Percentiles rank a stretch among this genome's conserved stretches.
Evolutionary conservation across 164 flowering plant genomes (phyloP).

Genomic region (Tetracentron sinense): DNA sequence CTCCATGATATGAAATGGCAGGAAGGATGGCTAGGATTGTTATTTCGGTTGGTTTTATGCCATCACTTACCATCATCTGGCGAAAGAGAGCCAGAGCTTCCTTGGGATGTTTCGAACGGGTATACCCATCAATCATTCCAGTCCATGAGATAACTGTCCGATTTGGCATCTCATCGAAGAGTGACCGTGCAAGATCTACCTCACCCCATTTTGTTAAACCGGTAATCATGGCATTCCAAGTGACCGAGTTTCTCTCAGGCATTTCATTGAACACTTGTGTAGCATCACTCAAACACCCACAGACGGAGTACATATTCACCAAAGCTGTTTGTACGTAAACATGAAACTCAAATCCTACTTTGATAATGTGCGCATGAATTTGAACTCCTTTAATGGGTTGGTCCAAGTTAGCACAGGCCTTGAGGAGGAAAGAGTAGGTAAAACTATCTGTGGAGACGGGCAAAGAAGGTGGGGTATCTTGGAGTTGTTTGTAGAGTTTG

Average conservation of each 20-base stretch:
- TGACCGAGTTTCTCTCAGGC: conserved; percentile 1
- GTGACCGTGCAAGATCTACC: not conserved
- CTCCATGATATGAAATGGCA: not conserved
- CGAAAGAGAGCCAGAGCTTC: not conserved
- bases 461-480: not conserved
- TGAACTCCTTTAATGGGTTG: conserved; percentile 1
- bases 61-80: not conserved
- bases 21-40: not conserved
- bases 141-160: not conserved
- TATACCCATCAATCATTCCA: not conserved
- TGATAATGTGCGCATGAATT: not conserved
- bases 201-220: not conserved
- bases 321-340: not conserved
- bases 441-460: not conserved
- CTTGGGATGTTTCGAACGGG: not conserved
- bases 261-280: not conserved
- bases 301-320: not conserved
- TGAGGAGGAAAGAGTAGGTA: not conserved
- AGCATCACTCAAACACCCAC: not conserved
- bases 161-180: not conserved
- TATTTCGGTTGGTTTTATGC: not conserved
- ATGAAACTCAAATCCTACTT: not conserved
- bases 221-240: not conserved
- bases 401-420: not conserved
- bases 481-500: not conserved